Base-by-base conservation (phyloP, 2,329 filamentous ascomycete genomes). In the Fusarium praegraminearum region DNA sequence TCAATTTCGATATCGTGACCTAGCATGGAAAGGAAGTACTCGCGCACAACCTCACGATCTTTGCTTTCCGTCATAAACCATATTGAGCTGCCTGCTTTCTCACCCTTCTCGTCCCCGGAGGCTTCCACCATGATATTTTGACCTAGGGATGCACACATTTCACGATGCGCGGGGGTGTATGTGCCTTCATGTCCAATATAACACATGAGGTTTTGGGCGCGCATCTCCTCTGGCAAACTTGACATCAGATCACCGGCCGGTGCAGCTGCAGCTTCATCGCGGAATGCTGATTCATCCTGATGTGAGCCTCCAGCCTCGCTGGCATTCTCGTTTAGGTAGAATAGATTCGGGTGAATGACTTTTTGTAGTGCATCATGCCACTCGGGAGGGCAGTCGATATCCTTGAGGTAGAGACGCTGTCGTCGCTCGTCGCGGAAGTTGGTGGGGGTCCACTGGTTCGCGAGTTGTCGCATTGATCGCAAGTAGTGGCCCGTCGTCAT, bases 51-150 rank as follows among this genome's bases (percentile, higher is more conserved):
- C 65, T 94, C 91, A 3, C 96, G 90, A 75, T 99, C 96, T 74
- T 96, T 97, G 36, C 90, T 94, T 78, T 98, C 94, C 0, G 96
- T 98, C 96, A 99, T 98, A 77, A 98, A 97, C 96, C 96, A 99
- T 38, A 99, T 88, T 0, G 96, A 98, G 57, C 93, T 97, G 3
- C 96, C 96, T 3, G 91, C 88, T 68, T 90, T 92, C 76, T 96
- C 93, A 7, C 91, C 93, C 52, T 91, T 85, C 57, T 90, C 87
- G 20, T 87, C 83, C 4, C 88, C 83, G 1, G 95, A 98, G 3
- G 94, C 90, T 71, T 98, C 93, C 3, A 99, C 94, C 96, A 99
- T 98, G 73, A 99, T 95, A 76, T 99, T 99, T 72, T 99, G 96
- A 0, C 96, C 95, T 15, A 98, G 82, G 36, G 92, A 97, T 15